phyloP scores from a whole-genome alignment of 1,284 basidiomycete species.

The Mycena citricolor region DNA sequence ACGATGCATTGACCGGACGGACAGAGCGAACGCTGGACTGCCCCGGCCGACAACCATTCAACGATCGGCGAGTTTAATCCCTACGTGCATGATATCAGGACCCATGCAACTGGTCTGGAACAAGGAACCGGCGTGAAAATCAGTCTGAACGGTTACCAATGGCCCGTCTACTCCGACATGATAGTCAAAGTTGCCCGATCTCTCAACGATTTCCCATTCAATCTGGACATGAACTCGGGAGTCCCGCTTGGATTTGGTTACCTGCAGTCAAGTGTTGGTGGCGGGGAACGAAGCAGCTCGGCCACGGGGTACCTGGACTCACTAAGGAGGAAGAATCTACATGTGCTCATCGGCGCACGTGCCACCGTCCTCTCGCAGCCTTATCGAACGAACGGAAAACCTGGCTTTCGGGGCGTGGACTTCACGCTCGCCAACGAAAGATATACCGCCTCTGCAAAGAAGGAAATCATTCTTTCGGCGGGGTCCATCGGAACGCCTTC shows the following conservation, averaged over 20 bases:
- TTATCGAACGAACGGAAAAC: background rate
- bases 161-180: conserved; percentile 26
- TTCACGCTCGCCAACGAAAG: conserved; percentile 9
- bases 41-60: conserved; percentile 30
- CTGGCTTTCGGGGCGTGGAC: no score
- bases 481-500: conserved; percentile 32
- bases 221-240: conserved; percentile 34
- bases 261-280: conserved; percentile 24
- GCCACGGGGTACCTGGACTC: conserved; percentile 33
- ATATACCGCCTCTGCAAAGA: conserved; percentile 24
- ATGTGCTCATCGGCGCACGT: conserved; percentile 34
- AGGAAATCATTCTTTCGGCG: conserved; percentile 34
- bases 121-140: conserved; percentile 31
- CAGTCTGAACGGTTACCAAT: conserved; percentile 29
- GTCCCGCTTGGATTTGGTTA: conserved; percentile 32
- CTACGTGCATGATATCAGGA: conserved; percentile 31
- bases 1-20: background rate
- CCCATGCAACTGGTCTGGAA: no score
- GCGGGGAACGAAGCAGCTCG: conserved; percentile 33
- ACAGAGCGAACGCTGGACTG: conserved; percentile 23
- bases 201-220: conserved; percentile 30
- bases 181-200: conserved; percentile 28
- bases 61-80: conserved; percentile 33
- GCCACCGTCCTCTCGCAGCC: background rate
- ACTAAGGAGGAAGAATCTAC: conserved; percentile 30